These are phyloP conservation scores for Aspergillus pseudotamarii DNA, from an alignment of 2,329 filamentous ascomycete species.

Conservation along the genomic window DNA sequence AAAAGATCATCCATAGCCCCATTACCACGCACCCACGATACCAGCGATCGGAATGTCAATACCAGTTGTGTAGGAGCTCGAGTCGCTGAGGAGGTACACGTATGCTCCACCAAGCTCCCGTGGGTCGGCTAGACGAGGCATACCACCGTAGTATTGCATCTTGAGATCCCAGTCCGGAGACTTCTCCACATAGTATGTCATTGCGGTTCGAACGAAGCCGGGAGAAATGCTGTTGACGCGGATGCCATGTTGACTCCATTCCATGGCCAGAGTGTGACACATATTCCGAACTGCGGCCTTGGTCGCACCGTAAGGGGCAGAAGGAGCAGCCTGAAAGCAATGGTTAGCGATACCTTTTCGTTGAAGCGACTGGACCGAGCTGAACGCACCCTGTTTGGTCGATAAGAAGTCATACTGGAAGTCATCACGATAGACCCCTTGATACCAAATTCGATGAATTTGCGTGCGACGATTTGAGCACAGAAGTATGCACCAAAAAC, in stretches of 20 bases:
- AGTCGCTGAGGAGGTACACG: slow-evolving; percentile 58
- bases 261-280: slow-evolving; percentile 46
- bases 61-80: slow-evolving; percentile 40
- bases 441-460: slow-evolving; percentile 46
- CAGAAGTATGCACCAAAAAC: slow-evolving; percentile 36
- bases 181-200: slow-evolving; percentile 56
- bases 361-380: background rate
- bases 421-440: slow-evolving; percentile 49
- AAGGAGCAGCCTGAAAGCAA: slow-evolving; percentile 47
- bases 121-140: slow-evolving; percentile 56
- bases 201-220: slow-evolving; percentile 46
- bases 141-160: slow-evolving; percentile 62
- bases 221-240: slow-evolving; percentile 51
- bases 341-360: background rate
- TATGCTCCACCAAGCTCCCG: slow-evolving; percentile 61
- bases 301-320: slow-evolving; percentile 52
- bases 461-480: slow-evolving; percentile 31
- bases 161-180: slow-evolving; percentile 59
- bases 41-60: slow-evolving; percentile 45
- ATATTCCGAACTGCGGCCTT: slow-evolving; percentile 46
- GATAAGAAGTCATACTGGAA: slow-evolving; percentile 52
- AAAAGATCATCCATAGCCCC: background rate
- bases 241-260: slow-evolving; percentile 50
- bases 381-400: slow-evolving; percentile 44
- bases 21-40: slow-evolving; percentile 38